Evolutionary conservation across 176 grass and related monocot species (phyloP), one percentile per base, ranked within the genome.

Genomic region (Avena atlantica): DNA sequence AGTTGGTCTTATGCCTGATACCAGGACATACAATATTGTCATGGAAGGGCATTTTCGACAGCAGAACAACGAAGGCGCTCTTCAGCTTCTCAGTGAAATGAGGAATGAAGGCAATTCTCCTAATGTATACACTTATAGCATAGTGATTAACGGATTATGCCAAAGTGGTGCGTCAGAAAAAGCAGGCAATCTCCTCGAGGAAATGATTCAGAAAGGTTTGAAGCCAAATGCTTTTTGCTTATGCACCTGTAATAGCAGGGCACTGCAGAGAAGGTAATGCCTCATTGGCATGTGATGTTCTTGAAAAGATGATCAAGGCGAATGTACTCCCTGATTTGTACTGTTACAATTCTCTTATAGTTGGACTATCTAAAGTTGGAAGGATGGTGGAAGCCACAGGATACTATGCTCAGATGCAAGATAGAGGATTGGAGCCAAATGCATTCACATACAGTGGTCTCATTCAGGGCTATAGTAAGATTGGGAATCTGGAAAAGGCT

Each of bases 261-360:
- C 85, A 93, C 70, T 89, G 85, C 61, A 93, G 83, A 67, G 94
- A 96, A 89, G 74, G 80, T 24, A 91, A 60, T 70, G 87, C 81
- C 50, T 84, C 59, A 67, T 86, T 92, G 92, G 91, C 91, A 76
- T 81, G 86, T 71, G 87, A 90, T 64, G 40, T 81, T 88, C 49
- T 96, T 71, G 72, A 93, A 56, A 80, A 89, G 25, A 96, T 96
- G 94, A 68, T 16, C 36, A 68, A 84, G 71, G 64, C 8, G 36
- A 88, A 89, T 70, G 48, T 96, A 85, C 31, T 49, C 12, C 94
- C 94, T 68, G 91, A 96, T 82, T 78, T 92, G 89, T 84, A 87
- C 78, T 93, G 91, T 81, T 93, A 94, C 81, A 94, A 97, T 94
- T 85, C 82, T 53, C 82, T 97, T 48, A 90, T 97, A 71, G 75